Percentiles rank a stretch among this genome's conserved stretches.
Conservation (phyloP, 768 basidiomycete genomes). For the Agaricus blazei region DNA sequence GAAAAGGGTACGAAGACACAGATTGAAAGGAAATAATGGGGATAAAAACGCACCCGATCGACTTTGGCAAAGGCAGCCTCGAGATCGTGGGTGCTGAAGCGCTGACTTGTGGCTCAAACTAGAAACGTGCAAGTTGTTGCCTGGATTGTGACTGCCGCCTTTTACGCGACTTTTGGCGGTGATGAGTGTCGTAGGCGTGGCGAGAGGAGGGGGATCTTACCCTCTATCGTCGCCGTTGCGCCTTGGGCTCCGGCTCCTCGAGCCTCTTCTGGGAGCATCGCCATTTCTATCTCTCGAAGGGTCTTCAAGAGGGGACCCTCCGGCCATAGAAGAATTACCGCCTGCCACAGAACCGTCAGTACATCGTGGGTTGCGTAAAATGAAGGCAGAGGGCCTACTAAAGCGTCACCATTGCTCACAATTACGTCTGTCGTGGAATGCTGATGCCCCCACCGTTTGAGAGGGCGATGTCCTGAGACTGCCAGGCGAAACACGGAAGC, state of each 20-base stretch:
- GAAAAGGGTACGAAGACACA: background rate
- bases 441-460: constrained; percentile 57
- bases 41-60: constrained; percentile 39
- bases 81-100: constrained; percentile 74
- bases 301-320: constrained; percentile 47
- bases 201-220: constrained; percentile 14
- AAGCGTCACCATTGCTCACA: constrained; percentile 36
- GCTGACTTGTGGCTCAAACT: constrained; percentile 42
- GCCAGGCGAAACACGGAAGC: constrained; percentile 43
- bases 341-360: background rate
- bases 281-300: constrained; percentile 36
- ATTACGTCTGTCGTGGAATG: constrained; percentile 54
- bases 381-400: constrained; percentile 15
- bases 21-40: constrained; percentile 3
- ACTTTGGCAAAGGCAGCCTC: constrained; percentile 85
- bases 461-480: constrained; percentile 73
- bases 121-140: constrained; percentile 63
- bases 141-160: constrained; percentile 59
- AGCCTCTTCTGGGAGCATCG: constrained; percentile 58
- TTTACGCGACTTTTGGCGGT: constrained; percentile 25
- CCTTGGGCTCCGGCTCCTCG: constrained; percentile 76
- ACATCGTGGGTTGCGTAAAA: background rate
- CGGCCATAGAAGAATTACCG: constrained; percentile 6
- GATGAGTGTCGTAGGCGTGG: constrained; percentile 9
- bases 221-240: constrained; percentile 46